Conservation (phyloP, 257 asterid species). For the Lithospermum erythrorhizon region DNA sequence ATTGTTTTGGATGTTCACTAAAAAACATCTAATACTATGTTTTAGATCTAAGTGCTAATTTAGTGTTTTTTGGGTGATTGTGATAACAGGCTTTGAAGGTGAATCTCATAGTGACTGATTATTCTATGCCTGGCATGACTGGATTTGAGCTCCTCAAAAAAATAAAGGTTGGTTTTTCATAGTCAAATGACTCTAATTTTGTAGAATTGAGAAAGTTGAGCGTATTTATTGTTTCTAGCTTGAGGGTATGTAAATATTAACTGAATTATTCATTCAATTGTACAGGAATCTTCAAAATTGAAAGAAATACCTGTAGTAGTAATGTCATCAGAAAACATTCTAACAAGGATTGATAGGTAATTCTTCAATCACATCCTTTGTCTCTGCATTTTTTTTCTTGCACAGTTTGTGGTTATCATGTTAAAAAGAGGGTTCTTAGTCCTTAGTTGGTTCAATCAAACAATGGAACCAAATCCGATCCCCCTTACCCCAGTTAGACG, state of each 20-base stretch:
- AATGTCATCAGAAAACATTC: conserved; percentile 76
- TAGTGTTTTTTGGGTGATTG: neutral
- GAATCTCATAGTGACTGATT: conserved; percentile 72
- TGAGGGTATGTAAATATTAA: neutral
- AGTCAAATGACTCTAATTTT: neutral
- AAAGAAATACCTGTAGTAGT: conserved; percentile 74
- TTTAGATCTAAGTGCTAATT: neutral
- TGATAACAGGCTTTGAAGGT: conserved; percentile 61
- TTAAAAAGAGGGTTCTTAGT: neutral
- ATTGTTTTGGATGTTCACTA: neutral
- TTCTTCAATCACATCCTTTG: neutral
- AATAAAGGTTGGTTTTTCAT: conserved; percentile 50
- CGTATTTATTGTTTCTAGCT: neutral
- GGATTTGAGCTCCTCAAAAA: conserved; percentile 86
- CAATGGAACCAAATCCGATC: neutral
- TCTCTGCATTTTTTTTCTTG: neutral
- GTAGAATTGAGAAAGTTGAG: neutral
- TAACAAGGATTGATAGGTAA: conserved; percentile 75
- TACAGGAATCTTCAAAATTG: conserved; percentile 61
- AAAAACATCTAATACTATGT: too few relatives aligned
- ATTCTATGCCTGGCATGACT: conserved; percentile 99
- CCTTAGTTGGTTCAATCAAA: neutral
- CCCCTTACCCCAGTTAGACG: too few relatives aligned
- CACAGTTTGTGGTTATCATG: neutral
- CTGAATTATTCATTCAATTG: neutral